Percentiles rank a stretch among this genome's conserved stretches.
phyloP scores from a whole-genome alignment of 148 eudicot genomes.

The Bassia scoparia region DNA sequence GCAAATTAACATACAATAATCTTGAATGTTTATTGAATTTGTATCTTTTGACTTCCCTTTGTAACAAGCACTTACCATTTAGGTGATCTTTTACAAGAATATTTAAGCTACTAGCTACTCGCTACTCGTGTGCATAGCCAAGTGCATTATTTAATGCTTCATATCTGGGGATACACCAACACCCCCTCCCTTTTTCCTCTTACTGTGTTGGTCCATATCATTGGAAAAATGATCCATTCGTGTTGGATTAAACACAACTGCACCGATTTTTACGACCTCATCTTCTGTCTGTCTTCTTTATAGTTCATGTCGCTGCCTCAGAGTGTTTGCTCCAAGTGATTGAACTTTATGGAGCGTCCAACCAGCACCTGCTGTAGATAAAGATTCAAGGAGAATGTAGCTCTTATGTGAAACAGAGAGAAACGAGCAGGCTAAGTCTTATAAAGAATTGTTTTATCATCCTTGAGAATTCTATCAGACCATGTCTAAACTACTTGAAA shows the following conservation, averaged over 20 bases:
- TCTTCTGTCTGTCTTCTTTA: neutral
- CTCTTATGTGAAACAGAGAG: slow-evolving; percentile 56
- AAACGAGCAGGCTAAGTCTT: slow-evolving; percentile 77
- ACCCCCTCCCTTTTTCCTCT: too few relatives aligned
- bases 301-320: slow-evolving; percentile 74
- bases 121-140: neutral
- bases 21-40: neutral
- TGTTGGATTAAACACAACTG: too few relatives aligned
- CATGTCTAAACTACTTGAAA: neutral
- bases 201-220: too few relatives aligned
- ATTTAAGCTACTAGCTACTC: neutral
- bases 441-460: slow-evolving; percentile 57
- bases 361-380: slow-evolving; percentile 32
- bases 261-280: too few relatives aligned
- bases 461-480: slow-evolving; percentile 36
- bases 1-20: too few relatives aligned
- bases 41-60: neutral
- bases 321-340: slow-evolving; percentile 72
- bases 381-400: slow-evolving; percentile 49
- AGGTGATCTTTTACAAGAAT: neutral
- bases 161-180: too few relatives aligned
- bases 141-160: too few relatives aligned
- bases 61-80: neutral
- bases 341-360: slow-evolving; percentile 37
- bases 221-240: too few relatives aligned